Evolutionary conservation across 2,329 filamentous ascomycete species (phyloP), one percentile per base, ranked within the genome.

Genomic region (Macroventuria anomochaeta): DNA sequence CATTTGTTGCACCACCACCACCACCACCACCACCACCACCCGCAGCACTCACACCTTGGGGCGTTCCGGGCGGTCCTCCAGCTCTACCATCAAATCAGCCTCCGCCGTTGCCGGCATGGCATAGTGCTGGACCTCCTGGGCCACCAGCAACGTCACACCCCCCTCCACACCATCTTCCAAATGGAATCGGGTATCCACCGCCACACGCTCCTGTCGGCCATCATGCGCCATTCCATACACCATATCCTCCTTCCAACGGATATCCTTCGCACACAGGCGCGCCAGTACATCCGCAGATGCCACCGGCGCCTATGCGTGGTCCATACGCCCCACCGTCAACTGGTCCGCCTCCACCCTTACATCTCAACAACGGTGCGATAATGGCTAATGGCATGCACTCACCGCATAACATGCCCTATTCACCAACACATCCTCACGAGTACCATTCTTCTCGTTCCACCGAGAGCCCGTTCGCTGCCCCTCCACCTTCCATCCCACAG

Each of bases 331-430:
- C 65, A 23, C 57, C 68, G 7, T 63, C 69, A 8, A 57, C 57
- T 17, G 69, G 65, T 23, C 65, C 70, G 18, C 59, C 67, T 46
- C 67, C 67, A 20, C 58, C 72, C 38, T 54, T 74, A 7, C 73
- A 75, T 55, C 64, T 73, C 13, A 67, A 59, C 52, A 71, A 71
- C 32, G 61, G 65, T 20, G 52, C 53, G 2, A 69, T 73, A 54
- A 60, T 73, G 48, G 62, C 62, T 25, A 76, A 76, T 48, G 73
- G 76, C 29, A 61, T 76, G 59, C 69, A 70, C 34, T 75, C 75
- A 20, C 72, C 75, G 21, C 75, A 66, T 40, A 57, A 53, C 21
- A 58, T 72, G 49, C 69, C 71, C 1, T 71, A 72, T 21, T 75
- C 75, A 12, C 73, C 69, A 39, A 74, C 71, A 7, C 69, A 73